Percentiles rank a stretch among this genome's conserved stretches.
Conservation (phyloP, 208 protist species). For the Leishmania major region DNA sequence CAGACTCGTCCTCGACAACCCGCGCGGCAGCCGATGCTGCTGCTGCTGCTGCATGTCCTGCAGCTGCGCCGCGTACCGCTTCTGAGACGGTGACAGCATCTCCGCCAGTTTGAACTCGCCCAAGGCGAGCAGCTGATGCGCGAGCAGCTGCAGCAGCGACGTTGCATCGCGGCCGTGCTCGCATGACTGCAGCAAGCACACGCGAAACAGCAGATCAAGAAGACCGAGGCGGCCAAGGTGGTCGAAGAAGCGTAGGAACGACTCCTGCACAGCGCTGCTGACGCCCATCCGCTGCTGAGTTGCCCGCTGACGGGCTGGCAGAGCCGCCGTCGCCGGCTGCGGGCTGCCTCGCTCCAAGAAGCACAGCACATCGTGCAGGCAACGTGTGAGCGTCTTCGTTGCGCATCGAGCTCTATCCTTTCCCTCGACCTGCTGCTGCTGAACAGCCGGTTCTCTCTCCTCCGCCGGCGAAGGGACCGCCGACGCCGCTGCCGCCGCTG, state of each 20-base stretch:
- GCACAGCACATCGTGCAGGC: constrained; percentile 34
- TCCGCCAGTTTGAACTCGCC: constrained; percentile 34
- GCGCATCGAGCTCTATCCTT: neutral
- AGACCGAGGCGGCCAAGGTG: constrained; percentile 49
- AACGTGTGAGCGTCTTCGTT: constrained; percentile 19
- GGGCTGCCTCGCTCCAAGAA: constrained; percentile 35
- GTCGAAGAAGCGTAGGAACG: constrained; percentile 40
- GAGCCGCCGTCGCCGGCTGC: constrained; percentile 11
- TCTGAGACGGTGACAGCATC: constrained; percentile 23
- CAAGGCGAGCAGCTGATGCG: constrained; percentile 45
- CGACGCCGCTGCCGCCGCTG: neutral
- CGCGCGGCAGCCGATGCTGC: constrained; percentile 8
- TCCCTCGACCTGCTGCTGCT: neutral
- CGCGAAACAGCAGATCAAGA: constrained; percentile 53
- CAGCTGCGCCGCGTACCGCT: constrained; percentile 13
- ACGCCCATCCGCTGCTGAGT: constrained; percentile 10
- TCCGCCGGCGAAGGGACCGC: neutral
- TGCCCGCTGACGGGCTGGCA: constrained; percentile 28
- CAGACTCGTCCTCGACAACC: neutral
- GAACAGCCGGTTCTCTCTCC: neutral
- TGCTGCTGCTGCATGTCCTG: constrained; percentile 9
- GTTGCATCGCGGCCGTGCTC: constrained; percentile 61
- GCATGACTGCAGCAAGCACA: constrained; percentile 48
- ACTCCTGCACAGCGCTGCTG: constrained; percentile 10
- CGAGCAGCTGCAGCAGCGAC: constrained; percentile 64